A percentile compares a stretch with the other conserved stretches of the same genome.
phyloP scores from a whole-genome alignment of 1,284 basidiomycete species.

The Marasmius oreades region DNA sequence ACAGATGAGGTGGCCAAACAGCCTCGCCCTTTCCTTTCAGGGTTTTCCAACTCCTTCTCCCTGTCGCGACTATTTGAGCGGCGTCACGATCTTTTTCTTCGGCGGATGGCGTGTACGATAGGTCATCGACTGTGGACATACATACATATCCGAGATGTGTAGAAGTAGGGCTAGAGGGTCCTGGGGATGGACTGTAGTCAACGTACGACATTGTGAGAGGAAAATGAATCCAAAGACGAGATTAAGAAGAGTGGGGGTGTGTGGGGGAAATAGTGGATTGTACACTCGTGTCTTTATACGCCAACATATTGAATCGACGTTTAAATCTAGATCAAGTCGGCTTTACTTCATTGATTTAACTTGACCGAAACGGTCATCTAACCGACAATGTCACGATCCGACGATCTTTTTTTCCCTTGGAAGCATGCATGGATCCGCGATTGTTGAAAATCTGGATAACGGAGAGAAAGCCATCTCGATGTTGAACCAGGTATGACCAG shows the following conservation, averaged over 20 bases:
- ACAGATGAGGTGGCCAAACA: slow-evolving; percentile 57
- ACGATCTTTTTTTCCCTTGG: slow-evolving; percentile 10
- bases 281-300: background rate
- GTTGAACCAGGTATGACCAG: no score
- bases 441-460: background rate
- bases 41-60: slow-evolving; percentile 53
- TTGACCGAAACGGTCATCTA: background rate
- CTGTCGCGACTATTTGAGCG: slow-evolving; percentile 34
- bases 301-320: background rate
- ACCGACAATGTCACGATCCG: slow-evolving; percentile 9
- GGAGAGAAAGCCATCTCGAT: background rate
- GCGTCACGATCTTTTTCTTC: slow-evolving; percentile 32
- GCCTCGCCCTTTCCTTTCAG: slow-evolving; percentile 54
- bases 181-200: background rate
- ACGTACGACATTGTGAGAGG: slow-evolving; percentile 1
- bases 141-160: slow-evolving; percentile 24
- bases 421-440: background rate
- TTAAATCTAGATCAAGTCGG: background rate
- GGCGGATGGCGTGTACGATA: slow-evolving; percentile 35
- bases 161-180: slow-evolving; percentile 16
- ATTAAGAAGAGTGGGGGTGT: background rate
- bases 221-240: background rate
- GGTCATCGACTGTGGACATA: slow-evolving; percentile 34
- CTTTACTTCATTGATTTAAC: background rate
- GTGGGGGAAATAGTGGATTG: background rate